Conservation (phyloP, 2,329 filamentous ascomycete species). For the Clarireedia monteithiana region DNA sequence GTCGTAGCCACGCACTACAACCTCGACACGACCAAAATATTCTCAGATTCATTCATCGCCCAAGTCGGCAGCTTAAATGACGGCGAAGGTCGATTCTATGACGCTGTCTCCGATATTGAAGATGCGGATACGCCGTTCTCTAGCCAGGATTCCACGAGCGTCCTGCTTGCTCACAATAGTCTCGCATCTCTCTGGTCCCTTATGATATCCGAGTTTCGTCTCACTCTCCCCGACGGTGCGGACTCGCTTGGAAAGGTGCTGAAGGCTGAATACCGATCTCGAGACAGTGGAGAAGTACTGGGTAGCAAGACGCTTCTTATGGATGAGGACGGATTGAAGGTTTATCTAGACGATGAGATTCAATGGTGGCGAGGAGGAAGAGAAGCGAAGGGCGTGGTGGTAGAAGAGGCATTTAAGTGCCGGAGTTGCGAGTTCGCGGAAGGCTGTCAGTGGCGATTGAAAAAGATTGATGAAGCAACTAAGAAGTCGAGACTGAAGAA, state of each 20-base stretch:
- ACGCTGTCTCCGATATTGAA: conserved; percentile 30
- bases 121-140: conserved; percentile 14
- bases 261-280: conserved; percentile 45
- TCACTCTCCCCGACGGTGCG: conserved; percentile 39
- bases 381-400: conserved; percentile 62
- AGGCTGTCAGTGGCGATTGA: conserved; percentile 68
- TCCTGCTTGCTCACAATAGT: conserved; percentile 48
- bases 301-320: conserved; percentile 58
- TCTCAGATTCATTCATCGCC: conserved; percentile 73
- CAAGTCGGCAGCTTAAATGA: conserved; percentile 65
- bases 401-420: conserved; percentile 88
- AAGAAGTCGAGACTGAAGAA: conserved; percentile 19
- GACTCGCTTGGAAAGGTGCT: conserved; percentile 49
- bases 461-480: conserved; percentile 53
- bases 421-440: conserved; percentile 75
- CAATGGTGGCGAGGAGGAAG: conserved; percentile 82
- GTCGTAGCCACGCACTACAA: conserved; percentile 64
- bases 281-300: conserved; percentile 41
- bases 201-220: conserved; percentile 52
- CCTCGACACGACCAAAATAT: conserved; percentile 54
- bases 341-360: conserved; percentile 63
- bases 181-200: conserved; percentile 52
- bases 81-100: conserved; percentile 41
- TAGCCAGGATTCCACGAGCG: conserved; percentile 30
- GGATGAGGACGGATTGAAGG: conserved; percentile 53